Base-by-base conservation (phyloP, 805 yeast genomes). In the Wickerhamomyces pijperi region DNA sequence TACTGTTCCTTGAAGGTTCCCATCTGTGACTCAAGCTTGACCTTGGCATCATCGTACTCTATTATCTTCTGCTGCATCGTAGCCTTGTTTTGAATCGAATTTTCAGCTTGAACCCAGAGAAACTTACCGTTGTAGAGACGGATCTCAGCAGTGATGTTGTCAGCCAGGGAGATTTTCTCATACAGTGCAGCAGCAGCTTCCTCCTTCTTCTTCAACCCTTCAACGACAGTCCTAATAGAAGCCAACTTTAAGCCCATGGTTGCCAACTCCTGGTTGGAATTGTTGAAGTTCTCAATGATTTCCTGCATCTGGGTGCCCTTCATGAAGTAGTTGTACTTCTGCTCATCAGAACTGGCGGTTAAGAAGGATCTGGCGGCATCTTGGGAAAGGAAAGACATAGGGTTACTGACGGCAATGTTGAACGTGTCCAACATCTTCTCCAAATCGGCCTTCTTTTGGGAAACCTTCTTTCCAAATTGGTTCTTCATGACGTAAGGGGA, bases 291-390 rank as follows among this genome's bases (percentile, higher is more conserved):
- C 14, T 65, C 67, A 29, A 70, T 59, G n/a, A 81, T 76, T 34
- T 78, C 83, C 40, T 77, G 78, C 36, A 82, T 69, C 49, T 78
- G 67, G 2, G 94, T 78, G 28, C 95, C 96, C 38, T 73, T 72
- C 83, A 82, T 79, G 54, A 90, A 85, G 53, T 74, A 78, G 14
- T 68, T 67, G 56, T 78, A 92, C 58, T 87, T 84, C 36, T 73
- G 79, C 28, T 67, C 67, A 42, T 84, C 82, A 4, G 84, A 70
- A 4, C 92, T 76, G 25, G 79, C 74, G 1, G 94, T 82, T 45
- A 92, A 62, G 54, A 92, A 92, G 14, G 88, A 82, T 47, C 95
- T 74, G 2, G 99, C 97, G 43, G 80, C 83, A 49, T 92, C 97
- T 57, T 92, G 99, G 1, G 95, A 85, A 37, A 92, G 65, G 51